phyloP scores from a whole-genome alignment of 176 grass and related monocot genomes.

The Stipa capillata region DNA sequence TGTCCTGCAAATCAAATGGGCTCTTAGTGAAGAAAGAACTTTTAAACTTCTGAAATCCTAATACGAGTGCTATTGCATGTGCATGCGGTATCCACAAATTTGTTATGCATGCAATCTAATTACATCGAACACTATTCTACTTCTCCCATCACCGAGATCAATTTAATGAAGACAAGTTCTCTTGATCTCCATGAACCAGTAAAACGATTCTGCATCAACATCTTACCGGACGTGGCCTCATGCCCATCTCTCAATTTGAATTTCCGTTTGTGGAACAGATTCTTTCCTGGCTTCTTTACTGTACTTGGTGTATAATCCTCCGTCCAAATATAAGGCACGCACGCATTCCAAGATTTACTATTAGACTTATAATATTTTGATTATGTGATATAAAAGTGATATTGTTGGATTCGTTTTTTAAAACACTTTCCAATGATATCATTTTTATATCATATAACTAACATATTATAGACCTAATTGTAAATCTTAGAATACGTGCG shows the following conservation, averaged over 20 bases:
- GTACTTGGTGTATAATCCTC: neutral
- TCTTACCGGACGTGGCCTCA: slow-evolving; percentile 26
- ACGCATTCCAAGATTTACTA: too few species aligned
- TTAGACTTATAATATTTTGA: too few species aligned
- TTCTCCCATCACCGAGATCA: neutral
- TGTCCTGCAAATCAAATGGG: too few species aligned
- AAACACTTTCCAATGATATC: too few species aligned
- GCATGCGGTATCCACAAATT: neutral
- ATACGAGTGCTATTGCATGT: neutral
- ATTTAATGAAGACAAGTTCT: too few species aligned
- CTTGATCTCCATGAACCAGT: slow-evolving; percentile 10
- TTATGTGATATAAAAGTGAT: too few species aligned
- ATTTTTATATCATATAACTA: too few species aligned
- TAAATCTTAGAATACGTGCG: too few species aligned
- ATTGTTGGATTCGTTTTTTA: too few species aligned
- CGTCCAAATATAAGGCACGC: too few species aligned
- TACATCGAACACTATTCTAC: neutral
- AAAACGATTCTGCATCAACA: slow-evolving; percentile 23
- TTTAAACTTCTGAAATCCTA: neutral
- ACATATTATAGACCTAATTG: too few species aligned
- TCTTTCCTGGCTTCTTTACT: neutral
- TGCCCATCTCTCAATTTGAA: slow-evolving; percentile 23
- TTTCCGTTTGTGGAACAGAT: slow-evolving; percentile 32
- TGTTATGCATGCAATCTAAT: neutral
- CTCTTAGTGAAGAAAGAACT: too few species aligned